Percentiles rank a stretch among this genome's conserved stretches.
These are phyloP conservation scores for Acacia crassicarpa DNA, from an alignment of 306 rosid species.

Conservation along the genomic window DNA sequence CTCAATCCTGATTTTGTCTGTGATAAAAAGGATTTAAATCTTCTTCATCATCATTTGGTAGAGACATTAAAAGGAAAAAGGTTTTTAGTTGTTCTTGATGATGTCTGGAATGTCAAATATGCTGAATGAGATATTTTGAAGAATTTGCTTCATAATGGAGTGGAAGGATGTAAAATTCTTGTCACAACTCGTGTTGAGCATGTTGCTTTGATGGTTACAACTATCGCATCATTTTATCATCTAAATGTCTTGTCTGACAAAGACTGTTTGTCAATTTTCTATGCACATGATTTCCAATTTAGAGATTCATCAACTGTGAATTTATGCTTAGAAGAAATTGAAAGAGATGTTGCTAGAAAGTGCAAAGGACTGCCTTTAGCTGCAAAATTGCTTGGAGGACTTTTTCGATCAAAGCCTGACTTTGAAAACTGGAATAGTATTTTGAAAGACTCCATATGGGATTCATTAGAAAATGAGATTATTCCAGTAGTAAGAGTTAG, in stretches of 20 bases:
- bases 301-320: neutral
- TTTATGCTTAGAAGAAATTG: neutral
- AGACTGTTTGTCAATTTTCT: conserved; percentile 13
- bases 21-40: neutral
- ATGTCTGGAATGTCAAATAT: conserved; percentile 18
- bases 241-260: neutral
- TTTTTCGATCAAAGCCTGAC: neutral
- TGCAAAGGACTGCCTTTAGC: conserved; percentile 24
- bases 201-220: neutral
- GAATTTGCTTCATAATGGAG: neutral
- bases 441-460: neutral
- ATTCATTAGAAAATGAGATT: neutral
- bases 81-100: conserved; percentile 26
- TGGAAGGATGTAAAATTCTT: conserved; percentile 22
- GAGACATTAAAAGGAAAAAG: neutral
- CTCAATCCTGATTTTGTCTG: too few species aligned
- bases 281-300: neutral
- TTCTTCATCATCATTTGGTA: neutral
- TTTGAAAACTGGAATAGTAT: neutral
- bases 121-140: neutral
- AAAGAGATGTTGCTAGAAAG: neutral
- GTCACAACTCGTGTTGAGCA: conserved; percentile 7
- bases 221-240: neutral
- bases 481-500: neutral
- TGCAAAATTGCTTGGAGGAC: conserved; percentile 21